Percentiles rank a stretch among this genome's conserved stretches.
Conservation (phyloP, 176 grass and related monocot genomes). For the Saccharum officinarum region DNA sequence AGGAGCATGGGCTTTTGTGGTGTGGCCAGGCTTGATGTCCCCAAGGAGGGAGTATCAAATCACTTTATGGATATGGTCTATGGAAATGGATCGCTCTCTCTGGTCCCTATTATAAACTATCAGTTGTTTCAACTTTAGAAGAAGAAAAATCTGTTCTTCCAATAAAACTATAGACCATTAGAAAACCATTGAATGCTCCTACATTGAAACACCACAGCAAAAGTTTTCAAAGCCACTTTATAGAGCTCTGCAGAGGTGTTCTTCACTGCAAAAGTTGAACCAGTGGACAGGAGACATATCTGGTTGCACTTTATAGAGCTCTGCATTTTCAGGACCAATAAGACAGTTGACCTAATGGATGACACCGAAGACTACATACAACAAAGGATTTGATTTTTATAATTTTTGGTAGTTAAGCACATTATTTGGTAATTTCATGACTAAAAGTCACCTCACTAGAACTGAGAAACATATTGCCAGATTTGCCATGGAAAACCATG, state of each 20-base stretch:
- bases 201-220: background rate
- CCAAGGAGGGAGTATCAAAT: constrained; percentile 28
- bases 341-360: constrained; percentile 5
- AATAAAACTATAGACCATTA: background rate
- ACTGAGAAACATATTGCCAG: background rate
- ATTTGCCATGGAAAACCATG: background rate
- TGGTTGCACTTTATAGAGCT: background rate
- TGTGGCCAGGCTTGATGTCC: constrained; percentile 36
- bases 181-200: background rate
- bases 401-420: background rate
- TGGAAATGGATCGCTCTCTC: constrained; percentile 1
- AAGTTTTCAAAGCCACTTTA: background rate
- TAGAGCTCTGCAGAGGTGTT: background rate
- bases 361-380: background rate
- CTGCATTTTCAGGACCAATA: background rate
- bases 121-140: background rate
- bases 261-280: background rate
- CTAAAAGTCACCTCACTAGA: background rate
- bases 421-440: background rate
- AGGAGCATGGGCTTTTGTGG: background rate
- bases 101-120: background rate
- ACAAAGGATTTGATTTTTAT: background rate
- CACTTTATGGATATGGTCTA: constrained; percentile 42
- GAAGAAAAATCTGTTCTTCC: background rate
- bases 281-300: background rate